Conservation (phyloP, 345 rosid species). For the Populus davidiana region DNA sequence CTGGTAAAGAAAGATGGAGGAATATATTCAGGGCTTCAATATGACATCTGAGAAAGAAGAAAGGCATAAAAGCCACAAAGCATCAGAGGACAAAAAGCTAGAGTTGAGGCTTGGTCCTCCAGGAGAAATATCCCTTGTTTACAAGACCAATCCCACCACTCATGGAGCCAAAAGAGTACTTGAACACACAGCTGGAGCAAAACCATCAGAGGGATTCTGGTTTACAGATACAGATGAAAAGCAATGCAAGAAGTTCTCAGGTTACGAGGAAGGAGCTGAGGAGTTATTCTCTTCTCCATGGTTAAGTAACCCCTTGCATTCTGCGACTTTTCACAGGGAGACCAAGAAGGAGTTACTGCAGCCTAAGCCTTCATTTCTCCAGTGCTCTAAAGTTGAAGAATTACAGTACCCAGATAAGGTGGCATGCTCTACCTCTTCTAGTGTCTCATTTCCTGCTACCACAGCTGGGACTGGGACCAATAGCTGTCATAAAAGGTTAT, state of each 20-base stretch:
- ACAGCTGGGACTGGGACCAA: neutral
- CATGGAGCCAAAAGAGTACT: constrained; percentile 34
- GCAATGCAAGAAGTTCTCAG: constrained; percentile 2
- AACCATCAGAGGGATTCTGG: neutral
- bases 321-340: neutral
- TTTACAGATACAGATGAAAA: neutral
- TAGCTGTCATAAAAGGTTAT: constrained; percentile 31
- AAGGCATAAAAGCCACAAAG: neutral
- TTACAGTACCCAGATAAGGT: constrained; percentile 16
- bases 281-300: neutral
- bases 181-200: constrained; percentile 8
- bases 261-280: neutral
- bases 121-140: constrained; percentile 19
- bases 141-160: neutral
- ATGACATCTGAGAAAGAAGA: neutral
- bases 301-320: neutral
- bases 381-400: constrained; percentile 18
- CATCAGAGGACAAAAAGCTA: constrained; percentile 33
- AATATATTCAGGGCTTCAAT: constrained; percentile 14
- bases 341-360: neutral
- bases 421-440: constrained; percentile 14
- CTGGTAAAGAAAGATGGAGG: constrained; percentile 14
- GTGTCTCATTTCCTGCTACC: constrained; percentile 14
- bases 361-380: constrained; percentile 1
- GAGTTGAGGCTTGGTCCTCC: constrained; percentile 49